These are phyloP conservation scores for Neofusicoccum kwambonambiense DNA, from an alignment of 2,329 filamentous ascomycete species.

Conservation along the genomic window DNA sequence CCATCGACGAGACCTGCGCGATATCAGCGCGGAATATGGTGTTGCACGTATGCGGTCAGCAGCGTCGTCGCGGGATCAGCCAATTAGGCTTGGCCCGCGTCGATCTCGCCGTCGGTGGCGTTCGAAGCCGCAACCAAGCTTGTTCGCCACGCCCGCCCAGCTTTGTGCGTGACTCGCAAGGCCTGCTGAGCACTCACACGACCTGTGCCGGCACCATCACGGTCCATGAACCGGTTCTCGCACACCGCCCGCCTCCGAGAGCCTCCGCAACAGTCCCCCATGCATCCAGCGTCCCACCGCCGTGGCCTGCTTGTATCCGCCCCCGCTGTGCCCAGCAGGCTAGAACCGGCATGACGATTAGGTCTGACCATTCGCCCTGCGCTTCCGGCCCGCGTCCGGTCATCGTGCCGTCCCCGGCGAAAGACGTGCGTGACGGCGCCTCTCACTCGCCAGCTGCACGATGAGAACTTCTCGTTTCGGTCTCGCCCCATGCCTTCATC, in stretches of 20 bases:
- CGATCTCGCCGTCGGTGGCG: constrained; percentile 8
- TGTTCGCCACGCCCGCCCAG: constrained; percentile 1
- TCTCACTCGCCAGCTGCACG: background rate
- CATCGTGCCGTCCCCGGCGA: background rate
- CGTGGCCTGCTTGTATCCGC: background rate
- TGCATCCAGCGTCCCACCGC: background rate
- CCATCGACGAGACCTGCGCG: background rate
- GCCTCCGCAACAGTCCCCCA: background rate
- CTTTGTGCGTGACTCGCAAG: background rate
- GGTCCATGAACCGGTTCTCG: background rate
- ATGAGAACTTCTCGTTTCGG: background rate
- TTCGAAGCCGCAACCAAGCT: background rate
- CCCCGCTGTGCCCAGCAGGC: background rate
- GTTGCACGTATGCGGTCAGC: background rate
- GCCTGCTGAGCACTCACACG: background rate
- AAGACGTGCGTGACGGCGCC: background rate
- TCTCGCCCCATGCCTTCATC: background rate
- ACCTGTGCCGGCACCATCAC: background rate
- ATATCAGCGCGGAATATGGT: background rate
- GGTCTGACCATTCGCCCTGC: background rate
- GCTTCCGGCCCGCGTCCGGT: background rate
- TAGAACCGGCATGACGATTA: background rate
- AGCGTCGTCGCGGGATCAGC: background rate
- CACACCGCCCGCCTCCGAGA: constrained; percentile 3
- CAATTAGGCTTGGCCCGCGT: background rate